Conservation (phyloP, 2,329 filamentous ascomycete genomes). For the Pseudogymnoascus sp. region DNA sequence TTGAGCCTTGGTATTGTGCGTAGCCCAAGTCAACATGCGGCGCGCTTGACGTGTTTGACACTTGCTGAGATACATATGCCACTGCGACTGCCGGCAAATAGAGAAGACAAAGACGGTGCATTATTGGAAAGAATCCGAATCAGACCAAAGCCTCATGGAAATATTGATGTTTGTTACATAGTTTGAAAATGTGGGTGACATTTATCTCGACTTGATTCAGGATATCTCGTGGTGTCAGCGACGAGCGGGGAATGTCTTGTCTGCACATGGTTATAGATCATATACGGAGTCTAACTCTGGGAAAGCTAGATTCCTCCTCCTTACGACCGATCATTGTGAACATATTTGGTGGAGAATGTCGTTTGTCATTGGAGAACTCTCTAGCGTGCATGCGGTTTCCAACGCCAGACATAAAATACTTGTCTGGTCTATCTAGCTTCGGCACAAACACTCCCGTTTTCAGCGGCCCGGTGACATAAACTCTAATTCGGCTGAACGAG, state of each 20-base stretch:
- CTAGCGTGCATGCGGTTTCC: neutral
- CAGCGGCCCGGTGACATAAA: neutral
- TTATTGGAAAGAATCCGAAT: slow-evolving; percentile 67
- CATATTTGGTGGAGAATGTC: neutral
- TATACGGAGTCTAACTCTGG: neutral
- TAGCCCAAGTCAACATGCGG: neutral
- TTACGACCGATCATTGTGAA: neutral
- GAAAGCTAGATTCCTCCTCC: neutral
- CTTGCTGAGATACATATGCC: neutral
- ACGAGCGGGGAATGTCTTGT: neutral
- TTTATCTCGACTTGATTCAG: neutral
- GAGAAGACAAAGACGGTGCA: slow-evolving; percentile 53
- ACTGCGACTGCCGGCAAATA: neutral
- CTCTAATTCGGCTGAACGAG: neutral
- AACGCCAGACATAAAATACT: slow-evolving; percentile 27
- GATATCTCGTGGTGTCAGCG: neutral
- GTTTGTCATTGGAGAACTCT: neutral
- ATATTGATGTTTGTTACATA: neutral
- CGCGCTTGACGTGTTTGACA: neutral
- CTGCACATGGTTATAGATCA: neutral
- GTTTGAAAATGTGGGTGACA: neutral
- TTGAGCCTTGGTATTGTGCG: neutral
- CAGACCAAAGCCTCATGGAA: neutral
- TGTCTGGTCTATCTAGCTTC: slow-evolving; percentile 43
- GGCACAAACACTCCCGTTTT: neutral